Evolutionary conservation across 345 rosid genomes (phyloP), one percentile per base, ranked within the genome.

Genomic region (Melaleuca quinquenervia): DNA sequence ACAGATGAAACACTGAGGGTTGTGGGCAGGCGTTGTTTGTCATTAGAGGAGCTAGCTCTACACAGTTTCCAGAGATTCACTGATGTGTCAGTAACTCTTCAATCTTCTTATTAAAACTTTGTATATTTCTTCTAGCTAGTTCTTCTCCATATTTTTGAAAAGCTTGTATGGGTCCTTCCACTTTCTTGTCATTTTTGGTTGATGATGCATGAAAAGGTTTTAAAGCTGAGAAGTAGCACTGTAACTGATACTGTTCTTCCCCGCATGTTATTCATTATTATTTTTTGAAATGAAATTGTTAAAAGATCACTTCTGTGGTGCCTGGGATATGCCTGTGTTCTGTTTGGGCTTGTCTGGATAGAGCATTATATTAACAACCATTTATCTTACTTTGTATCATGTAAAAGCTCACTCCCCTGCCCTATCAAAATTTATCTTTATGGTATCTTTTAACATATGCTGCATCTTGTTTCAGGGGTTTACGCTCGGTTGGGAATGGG

Each of bases 11-110:
- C 97, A 52, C 91, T 95, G 91, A 82, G 88, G 50, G 92, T 86
- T n/a, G 96, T 96, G 62, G 98, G 98, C 70, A 87, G 82, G 55
- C 85, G 58, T 87, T 94, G 96, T 88, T 89, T 88, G 55, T 94
- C 94, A 27, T 82, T 97, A 90, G 99, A 97, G 93, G 76, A 90
- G 87, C 88, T 96, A 92, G 93, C 97, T 89, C 89, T 97, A 76
- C 85, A 90, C 92, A 90, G 98, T 88, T 95, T 96, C 88, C 98
- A 93, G 93, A 92, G 87, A 85, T 93, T 93, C 84, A 95, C 97
- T 44, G 98, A 97, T 91, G 90, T 85, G 99, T 96, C 78, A 91
- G 93, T 91, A 27, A 52, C 86, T 83, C 84, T 76, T 24, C 55
- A 85, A 80, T 83, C n/a, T 82, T 64, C 80, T 82, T 53, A 26